Evolutionary conservation across 805 yeast species (phyloP), one percentile per base, ranked within the genome.

Genomic region (Metschnikowia vanudenii): DNA sequence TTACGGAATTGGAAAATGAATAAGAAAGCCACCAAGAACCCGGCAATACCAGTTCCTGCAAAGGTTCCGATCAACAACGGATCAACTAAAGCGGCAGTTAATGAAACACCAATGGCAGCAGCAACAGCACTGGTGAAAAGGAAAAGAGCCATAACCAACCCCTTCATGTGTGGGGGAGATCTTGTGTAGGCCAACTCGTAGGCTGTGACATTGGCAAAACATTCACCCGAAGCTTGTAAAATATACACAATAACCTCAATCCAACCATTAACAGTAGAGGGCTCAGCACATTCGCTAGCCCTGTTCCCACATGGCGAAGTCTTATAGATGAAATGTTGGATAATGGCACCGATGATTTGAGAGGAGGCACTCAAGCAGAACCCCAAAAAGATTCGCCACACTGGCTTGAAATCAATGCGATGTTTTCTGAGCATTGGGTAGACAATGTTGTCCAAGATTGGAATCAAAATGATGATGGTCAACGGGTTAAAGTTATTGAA

Each of bases 121-220:
- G 80, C 66, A 49, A 77, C 41, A 3, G 81, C 79, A 37, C 73
- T 65, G 37, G 73, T 72, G 50, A 73, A 67, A 41, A 69, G 63
- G 60, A 67, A 68, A 39, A 69, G 53, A 16, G 82, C 76, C 67
- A 75, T 64, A 12, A 77, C 80, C 47, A 78, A 65, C 33, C 80
- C 76, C 56, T 74, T 73, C 77, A 78, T 71, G 34, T 69, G 64
- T 7, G 67, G 72, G 26, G 82, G 80, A 5, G 81, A 66, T 57
- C 76, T 65, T 2, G 80, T 70, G 59, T 78, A 79, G 0, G 83
- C 82, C 47, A 78, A 62, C 58, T 78, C 81, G 54, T 77, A 78
- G 29, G 75, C 79, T 12, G 81, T 76, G 22, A 73, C 71, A 44
- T 61, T 70, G 11, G 80, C 75, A 54, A 76, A 78, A 59, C 81